A percentile compares a stretch with the other conserved stretches of the same genome.
phyloP scores from a whole-genome alignment of 768 basidiomycete species.

The Leccinellum albellum region DNA sequence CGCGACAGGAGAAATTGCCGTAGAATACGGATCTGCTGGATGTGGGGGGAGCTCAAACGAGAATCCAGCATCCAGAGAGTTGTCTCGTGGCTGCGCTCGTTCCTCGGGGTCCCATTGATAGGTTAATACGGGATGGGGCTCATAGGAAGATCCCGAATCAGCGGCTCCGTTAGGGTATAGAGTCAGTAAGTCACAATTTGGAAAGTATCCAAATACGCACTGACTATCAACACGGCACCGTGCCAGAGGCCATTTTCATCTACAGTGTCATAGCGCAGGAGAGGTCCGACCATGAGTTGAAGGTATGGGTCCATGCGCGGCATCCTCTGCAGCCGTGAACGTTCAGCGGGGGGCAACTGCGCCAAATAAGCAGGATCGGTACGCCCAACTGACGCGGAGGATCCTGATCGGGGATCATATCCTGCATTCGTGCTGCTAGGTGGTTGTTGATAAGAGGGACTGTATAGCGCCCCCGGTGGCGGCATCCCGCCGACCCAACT shows the following conservation, averaged over 20 bases:
- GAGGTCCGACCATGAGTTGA: slow-evolving; percentile 88
- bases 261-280: slow-evolving; percentile 87
- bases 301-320: slow-evolving; percentile 78
- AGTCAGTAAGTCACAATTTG: slow-evolving; percentile 1
- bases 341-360: slow-evolving; percentile 57
- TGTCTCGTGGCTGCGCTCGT: slow-evolving; percentile 13
- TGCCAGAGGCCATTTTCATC: slow-evolving; percentile 77
- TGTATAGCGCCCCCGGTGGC: slow-evolving; percentile 31
- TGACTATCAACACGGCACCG: slow-evolving; percentile 86
- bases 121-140: slow-evolving; percentile 64
- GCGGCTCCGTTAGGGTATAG: slow-evolving; percentile 44
- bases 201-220: slow-evolving; percentile 42
- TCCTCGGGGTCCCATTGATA: slow-evolving; percentile 72
- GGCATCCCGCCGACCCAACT: slow-evolving; percentile 56
- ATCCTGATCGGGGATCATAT: slow-evolving; percentile 20
- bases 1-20: slow-evolving; percentile 32
- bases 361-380: slow-evolving; percentile 37
- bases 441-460: slow-evolving; percentile 4
- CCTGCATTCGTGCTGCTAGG: slow-evolving; percentile 26
- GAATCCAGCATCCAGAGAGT: slow-evolving; percentile 25
- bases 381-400: slow-evolving; percentile 1
- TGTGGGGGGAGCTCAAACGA: slow-evolving; percentile 62
- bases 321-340: slow-evolving; percentile 54
- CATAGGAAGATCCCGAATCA: slow-evolving; percentile 75
- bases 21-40: slow-evolving; percentile 69